Percentiles rank a stretch among this genome's conserved stretches.
phyloP scores from a whole-genome alignment of 352 stramenopile species.

The Pythium utonaiense region DNA sequence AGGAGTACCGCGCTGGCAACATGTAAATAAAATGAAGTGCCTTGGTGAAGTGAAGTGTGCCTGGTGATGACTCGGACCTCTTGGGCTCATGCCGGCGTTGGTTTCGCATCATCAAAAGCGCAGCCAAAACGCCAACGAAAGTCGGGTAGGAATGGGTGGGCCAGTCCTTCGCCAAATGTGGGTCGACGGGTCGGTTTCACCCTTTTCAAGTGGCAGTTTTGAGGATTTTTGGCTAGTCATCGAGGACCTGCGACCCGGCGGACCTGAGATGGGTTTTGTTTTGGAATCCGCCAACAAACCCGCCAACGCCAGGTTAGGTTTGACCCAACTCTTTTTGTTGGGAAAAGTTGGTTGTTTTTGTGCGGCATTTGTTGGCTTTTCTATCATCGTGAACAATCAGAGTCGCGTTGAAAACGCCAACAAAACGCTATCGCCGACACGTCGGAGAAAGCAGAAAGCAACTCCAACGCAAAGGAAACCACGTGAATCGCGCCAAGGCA shows the following conservation, averaged over 20 bases:
- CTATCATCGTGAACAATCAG: conserved; percentile 24
- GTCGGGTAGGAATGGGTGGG: not conserved
- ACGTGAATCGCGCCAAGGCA: not conserved
- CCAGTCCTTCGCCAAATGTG: not conserved
- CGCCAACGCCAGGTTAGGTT: not conserved
- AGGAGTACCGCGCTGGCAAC: conserved; percentile 84
- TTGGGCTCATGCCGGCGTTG: not conserved
- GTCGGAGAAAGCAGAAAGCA: conserved; percentile 13
- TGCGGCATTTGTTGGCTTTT: conserved; percentile 20
- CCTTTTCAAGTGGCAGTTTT: not conserved
- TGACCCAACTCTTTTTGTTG: not conserved
- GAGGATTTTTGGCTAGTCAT: not conserved
- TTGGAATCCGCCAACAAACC: not conserved
- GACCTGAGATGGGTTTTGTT: not conserved
- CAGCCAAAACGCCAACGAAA: not conserved
- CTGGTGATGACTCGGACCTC: not conserved
- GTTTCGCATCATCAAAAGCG: not conserved
- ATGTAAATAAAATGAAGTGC: conserved; percentile 37
- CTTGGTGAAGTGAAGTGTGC: too few relatives aligned
- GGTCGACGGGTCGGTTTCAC: not conserved
- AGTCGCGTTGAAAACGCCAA: conserved; percentile 4
- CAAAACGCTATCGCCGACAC: conserved; percentile 8
- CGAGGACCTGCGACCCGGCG: not conserved
- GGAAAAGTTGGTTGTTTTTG: conserved; percentile 7
- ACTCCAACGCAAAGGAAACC: not conserved